Conservation (phyloP, 2,329 filamentous ascomycete species). For the Tetracladium maxilliforme region DNA sequence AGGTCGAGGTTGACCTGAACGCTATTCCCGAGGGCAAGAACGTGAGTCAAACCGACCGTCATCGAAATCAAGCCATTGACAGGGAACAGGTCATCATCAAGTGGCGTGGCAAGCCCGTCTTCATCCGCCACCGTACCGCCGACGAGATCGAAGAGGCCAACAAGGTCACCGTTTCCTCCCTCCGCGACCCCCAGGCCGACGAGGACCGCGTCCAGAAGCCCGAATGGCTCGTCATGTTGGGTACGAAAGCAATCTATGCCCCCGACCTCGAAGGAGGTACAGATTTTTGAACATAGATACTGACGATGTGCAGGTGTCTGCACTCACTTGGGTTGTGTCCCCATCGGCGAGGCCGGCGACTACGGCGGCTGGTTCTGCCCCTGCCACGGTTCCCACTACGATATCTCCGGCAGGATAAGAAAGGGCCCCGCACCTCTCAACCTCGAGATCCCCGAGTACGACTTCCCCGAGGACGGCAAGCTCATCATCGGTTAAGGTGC, state of each 20-base stretch:
- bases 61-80: background rate
- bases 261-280: slow-evolving; percentile 1
- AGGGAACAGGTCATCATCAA: slow-evolving; percentile 79
- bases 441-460: slow-evolving; percentile 86
- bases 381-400: slow-evolving; percentile 99
- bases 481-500: slow-evolving; percentile 96
- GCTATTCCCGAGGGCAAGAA: slow-evolving; percentile 99
- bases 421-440: slow-evolving; percentile 96
- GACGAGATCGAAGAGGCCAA: slow-evolving; percentile 93
- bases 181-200: slow-evolving; percentile 87
- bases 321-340: slow-evolving; percentile 98
- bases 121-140: slow-evolving; percentile 94
- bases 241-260: slow-evolving; percentile 27
- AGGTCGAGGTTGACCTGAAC: slow-evolving; percentile 92
- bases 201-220: slow-evolving; percentile 92
- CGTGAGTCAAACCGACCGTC: slow-evolving; percentile 37
- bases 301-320: slow-evolving; percentile 57
- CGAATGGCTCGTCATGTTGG: slow-evolving; percentile 98
- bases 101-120: slow-evolving; percentile 99
- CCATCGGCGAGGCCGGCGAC: slow-evolving; percentile 96
- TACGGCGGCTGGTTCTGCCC: slow-evolving; percentile 99
- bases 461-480: slow-evolving; percentile 80
- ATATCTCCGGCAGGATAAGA: slow-evolving; percentile 96
- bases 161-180: slow-evolving; percentile 63
- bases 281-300: slow-evolving; percentile 8